phyloP scores from a whole-genome alignment of 352 stramenopile genomes.

The Saprolegnia diclina region DNA sequence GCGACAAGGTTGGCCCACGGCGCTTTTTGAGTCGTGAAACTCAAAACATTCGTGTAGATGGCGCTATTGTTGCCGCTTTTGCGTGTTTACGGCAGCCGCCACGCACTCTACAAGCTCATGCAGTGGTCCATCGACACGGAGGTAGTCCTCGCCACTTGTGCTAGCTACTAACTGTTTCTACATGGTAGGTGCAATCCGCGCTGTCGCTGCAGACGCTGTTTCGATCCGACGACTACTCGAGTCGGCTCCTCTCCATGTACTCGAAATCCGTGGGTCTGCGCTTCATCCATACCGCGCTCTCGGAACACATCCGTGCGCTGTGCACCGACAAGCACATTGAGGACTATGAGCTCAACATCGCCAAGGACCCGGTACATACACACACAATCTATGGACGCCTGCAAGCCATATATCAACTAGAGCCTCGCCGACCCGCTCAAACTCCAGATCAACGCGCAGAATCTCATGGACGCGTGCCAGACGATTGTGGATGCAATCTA shows the following conservation, averaged over 20 bases:
- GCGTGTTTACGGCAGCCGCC: slow-evolving; percentile 54
- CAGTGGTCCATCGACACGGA: slow-evolving; percentile 74
- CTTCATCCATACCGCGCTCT: slow-evolving; percentile 57
- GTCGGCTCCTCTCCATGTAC: slow-evolving; percentile 63
- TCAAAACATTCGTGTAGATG: slow-evolving; percentile 63
- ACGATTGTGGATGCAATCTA: slow-evolving; percentile 77
- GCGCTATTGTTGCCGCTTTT: slow-evolving; percentile 53
- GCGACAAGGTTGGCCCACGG: slow-evolving; percentile 29
- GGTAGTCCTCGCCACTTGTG: too few relatives aligned
- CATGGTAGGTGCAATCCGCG: slow-evolving; percentile 49
- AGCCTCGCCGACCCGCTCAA: background rate
- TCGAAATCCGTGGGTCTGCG: slow-evolving; percentile 65
- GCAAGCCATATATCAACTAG: background rate
- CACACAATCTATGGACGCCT: background rate
- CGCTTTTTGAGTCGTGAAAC: slow-evolving; percentile 46
- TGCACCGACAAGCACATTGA: slow-evolving; percentile 49
- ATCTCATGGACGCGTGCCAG: slow-evolving; percentile 80
- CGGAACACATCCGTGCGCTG: slow-evolving; percentile 56
- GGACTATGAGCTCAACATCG: slow-evolving; percentile 68
- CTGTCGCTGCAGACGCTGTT: slow-evolving; percentile 77
- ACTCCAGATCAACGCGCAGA: slow-evolving; percentile 45
- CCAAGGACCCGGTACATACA: slow-evolving; percentile 43
- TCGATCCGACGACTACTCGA: slow-evolving; percentile 69
- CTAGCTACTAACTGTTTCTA: too few relatives aligned
- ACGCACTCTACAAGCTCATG: slow-evolving; percentile 54